Base-by-base conservation (phyloP, 1,139 yeast species). In the Blastobotrys capitulatus region DNA sequence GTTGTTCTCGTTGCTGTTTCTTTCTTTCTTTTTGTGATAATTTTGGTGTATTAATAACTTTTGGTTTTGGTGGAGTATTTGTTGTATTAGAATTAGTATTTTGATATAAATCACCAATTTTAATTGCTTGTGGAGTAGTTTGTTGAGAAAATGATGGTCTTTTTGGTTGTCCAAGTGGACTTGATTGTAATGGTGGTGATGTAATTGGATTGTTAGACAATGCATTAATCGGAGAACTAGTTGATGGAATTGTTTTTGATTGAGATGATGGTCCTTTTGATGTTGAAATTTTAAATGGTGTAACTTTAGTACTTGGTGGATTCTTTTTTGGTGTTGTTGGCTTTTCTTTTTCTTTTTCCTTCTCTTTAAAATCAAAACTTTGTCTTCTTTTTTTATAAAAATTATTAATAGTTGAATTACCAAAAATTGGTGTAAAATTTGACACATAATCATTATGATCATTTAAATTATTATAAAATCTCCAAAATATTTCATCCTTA, bases 21-120 rank as follows among this genome's bases (percentile, higher is more conserved):
- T 75, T 76, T 27, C 82, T 62, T 58, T 78, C 82, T 57, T 76
- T 77, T 55, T 79, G 83, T 1, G 83, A 77, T 8, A 77, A 57
- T 54, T 64, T 64, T 16, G 57, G 52, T 9, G 52, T 44, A 2
- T 20, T 44, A 13, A 47, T 38, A 12, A 44, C 43, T 8, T 31
- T 19, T 8, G 48, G 48, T 26, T 44, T 44, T 31, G 43, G 26
- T 22, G 38, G 13, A 6, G 26, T 20, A 26, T 27, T 20, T 19
- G 41, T 4, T 38, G 41, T 20, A 26, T 26, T 13, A 36, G 6
- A 4, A 36, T 37, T 37, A 13, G 3, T 12, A 19, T 36, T 36
- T 9, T 15, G 15, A 38, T 13, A 49, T 20, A 49, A 20, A 12
- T 49, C 52, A 7, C 52, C 49, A 39, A 49, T 49, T 25, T 47